Conservation (phyloP, 2,329 filamentous ascomycete genomes). For the Aspergillus eucalypticola region DNA sequence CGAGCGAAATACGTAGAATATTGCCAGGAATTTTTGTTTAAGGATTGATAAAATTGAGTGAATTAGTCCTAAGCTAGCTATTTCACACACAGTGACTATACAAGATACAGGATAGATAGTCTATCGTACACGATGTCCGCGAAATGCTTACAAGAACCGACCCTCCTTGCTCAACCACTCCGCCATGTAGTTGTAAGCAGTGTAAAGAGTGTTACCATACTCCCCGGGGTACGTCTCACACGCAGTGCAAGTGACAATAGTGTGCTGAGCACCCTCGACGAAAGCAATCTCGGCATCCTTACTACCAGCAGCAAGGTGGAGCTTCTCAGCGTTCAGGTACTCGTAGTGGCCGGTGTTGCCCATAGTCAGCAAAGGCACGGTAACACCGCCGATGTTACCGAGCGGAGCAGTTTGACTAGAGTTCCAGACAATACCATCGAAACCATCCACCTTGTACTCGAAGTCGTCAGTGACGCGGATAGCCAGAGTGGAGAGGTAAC, state of each 20-base stretch:
- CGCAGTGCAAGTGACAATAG: not conserved
- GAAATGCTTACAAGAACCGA: not conserved
- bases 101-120: not conserved
- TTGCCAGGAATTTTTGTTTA: too few species aligned
- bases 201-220: not conserved
- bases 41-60: not conserved
- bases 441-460: not conserved
- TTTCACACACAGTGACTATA: not conserved
- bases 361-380: not conserved
- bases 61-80: not conserved
- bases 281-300: not conserved
- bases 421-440: not conserved
- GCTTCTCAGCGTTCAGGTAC: constrained; percentile 6
- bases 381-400: not conserved
- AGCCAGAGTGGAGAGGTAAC: not conserved
- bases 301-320: not conserved
- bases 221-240: not conserved
- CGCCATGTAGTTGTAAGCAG: constrained; percentile 1
- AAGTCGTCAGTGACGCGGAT: not conserved
- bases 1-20: not conserved
- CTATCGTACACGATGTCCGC: not conserved
- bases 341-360: constrained; percentile 4
- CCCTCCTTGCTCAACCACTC: not conserved
- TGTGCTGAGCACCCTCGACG: constrained; percentile 1
- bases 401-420: not conserved